Conservation (phyloP, 1,284 basidiomycete species). For the Ustilago trichophora region DNA sequence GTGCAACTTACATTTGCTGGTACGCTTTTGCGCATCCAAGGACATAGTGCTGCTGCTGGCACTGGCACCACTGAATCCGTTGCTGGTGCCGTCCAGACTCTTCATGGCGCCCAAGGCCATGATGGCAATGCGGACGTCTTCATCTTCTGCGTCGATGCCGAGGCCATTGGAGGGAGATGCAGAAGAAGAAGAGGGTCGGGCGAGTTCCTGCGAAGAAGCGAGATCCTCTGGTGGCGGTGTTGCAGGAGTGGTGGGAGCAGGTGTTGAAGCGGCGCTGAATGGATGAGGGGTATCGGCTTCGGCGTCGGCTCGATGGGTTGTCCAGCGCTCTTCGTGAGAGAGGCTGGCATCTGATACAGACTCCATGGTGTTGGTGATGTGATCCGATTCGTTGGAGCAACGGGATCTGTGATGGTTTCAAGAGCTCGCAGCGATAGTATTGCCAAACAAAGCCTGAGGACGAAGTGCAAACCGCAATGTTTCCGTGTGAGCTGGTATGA, state of each 20-base stretch:
- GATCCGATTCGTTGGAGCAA: too few relatives aligned
- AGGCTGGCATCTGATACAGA: constrained; percentile 12
- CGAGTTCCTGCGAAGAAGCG: constrained; percentile 22
- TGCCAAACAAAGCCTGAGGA: too few relatives aligned
- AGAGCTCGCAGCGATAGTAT: too few relatives aligned
- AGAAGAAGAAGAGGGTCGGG: not conserved
- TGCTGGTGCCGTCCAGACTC: constrained; percentile 45
- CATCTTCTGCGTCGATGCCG: constrained; percentile 52
- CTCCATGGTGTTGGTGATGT: constrained; percentile 15
- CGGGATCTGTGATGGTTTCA: too few relatives aligned
- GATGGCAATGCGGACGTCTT: constrained; percentile 58
- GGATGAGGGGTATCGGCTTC: constrained; percentile 16
- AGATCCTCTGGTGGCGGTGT: constrained; percentile 38
- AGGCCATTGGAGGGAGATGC: constrained; percentile 18
- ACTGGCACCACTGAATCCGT: constrained; percentile 8
- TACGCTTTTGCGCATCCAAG: constrained; percentile 17
- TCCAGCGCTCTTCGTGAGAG: constrained; percentile 42
- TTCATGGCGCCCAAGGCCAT: constrained; percentile 59
- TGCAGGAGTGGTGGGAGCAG: constrained; percentile 37
- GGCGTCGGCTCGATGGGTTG: constrained; percentile 28
- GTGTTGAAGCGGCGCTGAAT: constrained; percentile 36
- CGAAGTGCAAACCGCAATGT: not conserved
- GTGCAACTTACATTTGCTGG: constrained; percentile 26
- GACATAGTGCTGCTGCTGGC: constrained; percentile 23
- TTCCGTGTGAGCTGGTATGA: not conserved